Percentiles rank a stretch among this genome's conserved stretches.
Conservation (phyloP, 768 basidiomycete species). For the Trametes cingulata region DNA sequence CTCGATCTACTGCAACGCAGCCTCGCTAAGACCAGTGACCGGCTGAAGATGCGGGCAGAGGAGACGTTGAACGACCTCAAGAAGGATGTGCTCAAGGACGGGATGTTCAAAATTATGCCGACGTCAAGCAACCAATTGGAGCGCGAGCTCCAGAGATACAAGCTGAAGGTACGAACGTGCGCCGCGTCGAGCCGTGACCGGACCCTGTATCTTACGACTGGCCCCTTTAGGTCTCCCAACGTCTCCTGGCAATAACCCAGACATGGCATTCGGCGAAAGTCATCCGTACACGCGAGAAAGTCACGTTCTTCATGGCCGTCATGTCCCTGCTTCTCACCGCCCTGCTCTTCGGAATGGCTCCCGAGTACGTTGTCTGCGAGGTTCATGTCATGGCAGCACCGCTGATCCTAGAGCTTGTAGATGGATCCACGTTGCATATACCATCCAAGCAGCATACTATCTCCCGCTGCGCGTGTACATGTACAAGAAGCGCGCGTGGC, state of each 20-base stretch:
- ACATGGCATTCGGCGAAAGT: constrained; percentile 95
- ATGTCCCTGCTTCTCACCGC: constrained; percentile 85
- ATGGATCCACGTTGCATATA: constrained; percentile 90
- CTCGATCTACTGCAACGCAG: constrained; percentile 80
- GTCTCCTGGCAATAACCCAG: constrained; percentile 72
- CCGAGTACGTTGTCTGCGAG: constrained; percentile 59
- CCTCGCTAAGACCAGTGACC: constrained; percentile 84
- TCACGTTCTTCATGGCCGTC: constrained; percentile 93
- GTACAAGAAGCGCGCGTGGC: constrained; percentile 93
- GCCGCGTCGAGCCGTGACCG: not conserved
- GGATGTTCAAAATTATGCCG: constrained; percentile 59
- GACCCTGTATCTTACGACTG: not conserved
- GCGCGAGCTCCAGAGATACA: constrained; percentile 83
- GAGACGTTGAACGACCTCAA: constrained; percentile 58
- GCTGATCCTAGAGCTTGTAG: constrained; percentile 35
- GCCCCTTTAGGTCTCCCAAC: constrained; percentile 64
- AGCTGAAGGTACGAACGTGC: constrained; percentile 57
- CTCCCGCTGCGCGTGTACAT: constrained; percentile 80
- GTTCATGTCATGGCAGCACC: not conserved
- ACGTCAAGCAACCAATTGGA: constrained; percentile 73
- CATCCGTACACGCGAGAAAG: constrained; percentile 77
- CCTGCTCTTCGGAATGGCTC: constrained; percentile 84
- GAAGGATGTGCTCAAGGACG: constrained; percentile 33
- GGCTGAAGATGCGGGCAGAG: constrained; percentile 80
- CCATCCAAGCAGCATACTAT: constrained; percentile 72